These are phyloP conservation scores for Penicillium coffeae DNA, from an alignment of 495 filamentous ascomycete genomes.

Conservation along the genomic window DNA sequence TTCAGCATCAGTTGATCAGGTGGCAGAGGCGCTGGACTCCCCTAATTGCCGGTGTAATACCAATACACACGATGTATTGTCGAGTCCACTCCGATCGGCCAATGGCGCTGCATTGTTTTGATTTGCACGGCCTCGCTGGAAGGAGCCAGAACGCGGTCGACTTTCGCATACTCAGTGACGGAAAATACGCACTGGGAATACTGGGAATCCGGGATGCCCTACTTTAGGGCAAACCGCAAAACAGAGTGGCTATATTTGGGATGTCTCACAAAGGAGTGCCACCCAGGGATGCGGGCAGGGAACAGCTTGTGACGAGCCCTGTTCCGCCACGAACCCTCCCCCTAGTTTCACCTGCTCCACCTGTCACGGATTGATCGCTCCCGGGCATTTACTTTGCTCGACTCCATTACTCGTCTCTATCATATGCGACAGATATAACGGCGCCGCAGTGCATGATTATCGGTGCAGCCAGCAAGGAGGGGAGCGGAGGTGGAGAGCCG, in stretches of 20 bases:
- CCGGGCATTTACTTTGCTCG: not conserved
- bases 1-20: not conserved
- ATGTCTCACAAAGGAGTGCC: conserved; percentile 20
- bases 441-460: not conserved
- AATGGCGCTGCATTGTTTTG: too few relatives aligned
- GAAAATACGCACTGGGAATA: too few relatives aligned
- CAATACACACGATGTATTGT: not conserved
- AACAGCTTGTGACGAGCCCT: not conserved
- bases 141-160: too few relatives aligned
- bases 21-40: too few relatives aligned
- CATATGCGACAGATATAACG: not conserved
- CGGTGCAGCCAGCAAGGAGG: not conserved
- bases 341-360: conserved; percentile 23
- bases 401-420: not conserved
- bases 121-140: too few relatives aligned
- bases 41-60: too few relatives aligned
- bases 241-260: conserved; percentile 17
- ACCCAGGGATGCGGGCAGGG: conserved; percentile 2
- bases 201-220: too few relatives aligned
- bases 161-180: too few relatives aligned
- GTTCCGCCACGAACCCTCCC: conserved; percentile 19
- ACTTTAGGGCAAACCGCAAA: not conserved
- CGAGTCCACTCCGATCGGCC: too few relatives aligned
- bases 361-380: conserved; percentile 1
- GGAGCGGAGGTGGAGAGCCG: not conserved